A percentile compares a stretch with the other conserved stretches of the same genome.
Conservation (phyloP, 2,329 filamentous ascomycete genomes). For the Fusarium zealandicum region DNA sequence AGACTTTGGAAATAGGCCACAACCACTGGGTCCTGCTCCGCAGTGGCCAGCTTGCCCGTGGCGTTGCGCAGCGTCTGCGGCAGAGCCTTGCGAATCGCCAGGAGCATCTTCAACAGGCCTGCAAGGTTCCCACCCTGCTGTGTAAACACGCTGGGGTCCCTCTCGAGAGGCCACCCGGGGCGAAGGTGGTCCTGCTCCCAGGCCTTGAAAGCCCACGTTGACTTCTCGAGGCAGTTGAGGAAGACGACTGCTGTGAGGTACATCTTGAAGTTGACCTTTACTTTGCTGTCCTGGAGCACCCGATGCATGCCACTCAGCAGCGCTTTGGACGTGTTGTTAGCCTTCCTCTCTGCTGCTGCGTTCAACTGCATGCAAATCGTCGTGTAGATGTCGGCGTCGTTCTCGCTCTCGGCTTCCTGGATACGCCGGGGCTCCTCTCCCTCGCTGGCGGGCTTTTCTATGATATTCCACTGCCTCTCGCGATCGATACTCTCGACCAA, state of each 20-base stretch:
- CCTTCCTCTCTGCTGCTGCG: constrained; percentile 69
- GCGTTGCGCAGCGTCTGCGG: constrained; percentile 58
- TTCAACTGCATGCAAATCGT: constrained; percentile 70
- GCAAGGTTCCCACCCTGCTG: constrained; percentile 66
- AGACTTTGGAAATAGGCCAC: constrained; percentile 63
- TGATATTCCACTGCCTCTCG: constrained; percentile 67
- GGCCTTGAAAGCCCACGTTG: constrained; percentile 72
- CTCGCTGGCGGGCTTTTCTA: constrained; percentile 54
- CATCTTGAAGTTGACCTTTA: constrained; percentile 65
- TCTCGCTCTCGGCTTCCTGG: constrained; percentile 56
- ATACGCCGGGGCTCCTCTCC: constrained; percentile 55
- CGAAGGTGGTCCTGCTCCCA: constrained; percentile 70
- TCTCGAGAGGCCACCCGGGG: constrained; percentile 67
- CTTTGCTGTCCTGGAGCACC: constrained; percentile 66
- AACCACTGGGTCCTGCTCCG: constrained; percentile 56
- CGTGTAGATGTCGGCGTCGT: constrained; percentile 64
- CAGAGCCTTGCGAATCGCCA: constrained; percentile 66
- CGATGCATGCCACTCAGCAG: constrained; percentile 68
- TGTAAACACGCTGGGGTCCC: constrained; percentile 62
- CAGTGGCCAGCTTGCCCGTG: constrained; percentile 58
- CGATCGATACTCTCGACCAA: constrained; percentile 71
- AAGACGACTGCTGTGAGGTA: constrained; percentile 69
- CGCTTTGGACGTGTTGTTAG: constrained; percentile 63
- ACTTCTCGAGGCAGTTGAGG: constrained; percentile 71
- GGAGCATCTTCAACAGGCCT: constrained; percentile 65